Evolutionary conservation across 2,329 filamentous ascomycete species (phyloP).

Genomic region (Neopestalotiopsis clavispora): DNA sequence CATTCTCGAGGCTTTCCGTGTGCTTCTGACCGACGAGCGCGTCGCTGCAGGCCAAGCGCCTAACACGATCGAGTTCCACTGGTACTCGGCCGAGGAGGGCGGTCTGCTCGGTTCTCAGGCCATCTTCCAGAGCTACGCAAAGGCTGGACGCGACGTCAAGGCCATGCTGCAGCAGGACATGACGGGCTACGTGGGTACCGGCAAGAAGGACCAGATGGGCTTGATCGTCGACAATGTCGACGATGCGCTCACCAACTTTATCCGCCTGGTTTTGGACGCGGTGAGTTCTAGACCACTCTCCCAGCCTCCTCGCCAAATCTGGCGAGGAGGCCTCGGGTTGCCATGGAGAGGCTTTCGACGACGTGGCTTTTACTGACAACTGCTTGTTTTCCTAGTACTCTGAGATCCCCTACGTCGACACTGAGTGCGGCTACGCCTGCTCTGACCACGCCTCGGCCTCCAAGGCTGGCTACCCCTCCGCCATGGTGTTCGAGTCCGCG

Average conservation of each 20-base stretch:
- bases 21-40: slow-evolving; percentile 67
- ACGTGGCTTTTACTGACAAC: too few species aligned
- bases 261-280: slow-evolving; percentile 40
- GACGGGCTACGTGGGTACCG: slow-evolving; percentile 43
- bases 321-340: too few species aligned
- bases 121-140: slow-evolving; percentile 44
- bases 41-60: slow-evolving; percentile 66
- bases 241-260: slow-evolving; percentile 39
- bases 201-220: slow-evolving; percentile 37
- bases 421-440: slow-evolving; percentile 62
- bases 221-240: slow-evolving; percentile 47
- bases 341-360: too few species aligned
- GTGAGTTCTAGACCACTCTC: slow-evolving; percentile 22
- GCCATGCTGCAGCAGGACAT: slow-evolving; percentile 52
- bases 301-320: too few species aligned
- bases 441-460: slow-evolving; percentile 73
- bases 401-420: slow-evolving; percentile 48
- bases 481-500: slow-evolving; percentile 67
- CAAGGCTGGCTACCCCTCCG: slow-evolving; percentile 68
- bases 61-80: slow-evolving; percentile 85
- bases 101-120: slow-evolving; percentile 75
- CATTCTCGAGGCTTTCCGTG: slow-evolving; percentile 77
- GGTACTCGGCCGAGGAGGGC: slow-evolving; percentile 84
- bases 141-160: slow-evolving; percentile 38
- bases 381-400: slow-evolving; percentile 33